Percentiles rank a stretch among this genome's conserved stretches.
These are phyloP conservation scores for Cryphonectria parasitica DNA, from an alignment of 2,329 filamentous ascomycete species.

Conservation along the genomic window DNA sequence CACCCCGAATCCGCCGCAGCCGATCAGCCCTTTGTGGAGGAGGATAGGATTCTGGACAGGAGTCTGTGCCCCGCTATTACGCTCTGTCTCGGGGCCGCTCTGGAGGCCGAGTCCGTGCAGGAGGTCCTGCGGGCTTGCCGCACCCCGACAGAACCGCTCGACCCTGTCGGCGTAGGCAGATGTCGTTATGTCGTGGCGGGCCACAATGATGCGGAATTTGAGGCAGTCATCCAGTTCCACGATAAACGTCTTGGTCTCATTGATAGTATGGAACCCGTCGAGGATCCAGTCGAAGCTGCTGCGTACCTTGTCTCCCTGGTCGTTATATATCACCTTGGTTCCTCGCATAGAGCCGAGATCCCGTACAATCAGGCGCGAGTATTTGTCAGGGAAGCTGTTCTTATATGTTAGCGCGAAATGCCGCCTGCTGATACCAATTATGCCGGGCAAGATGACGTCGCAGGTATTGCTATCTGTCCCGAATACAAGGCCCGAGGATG, in stretches of 20 bases:
- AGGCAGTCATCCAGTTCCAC: background rate
- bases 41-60: too few species aligned
- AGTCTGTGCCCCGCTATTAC: background rate
- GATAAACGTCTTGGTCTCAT: background rate
- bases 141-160: background rate
- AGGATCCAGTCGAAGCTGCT: background rate
- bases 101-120: background rate
- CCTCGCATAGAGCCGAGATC: background rate
- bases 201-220: background rate
- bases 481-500: slow-evolving; percentile 8
- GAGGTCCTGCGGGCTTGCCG: background rate
- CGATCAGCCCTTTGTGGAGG: too few species aligned
- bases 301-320: background rate
- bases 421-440: background rate
- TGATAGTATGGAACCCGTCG: background rate
- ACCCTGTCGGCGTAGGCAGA: background rate
- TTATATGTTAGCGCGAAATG: slow-evolving; percentile 1
- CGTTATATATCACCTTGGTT: background rate
- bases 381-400: background rate
- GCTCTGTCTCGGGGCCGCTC: background rate
- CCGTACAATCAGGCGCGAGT: background rate
- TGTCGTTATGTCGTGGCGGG: background rate
- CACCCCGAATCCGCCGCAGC: too few species aligned
- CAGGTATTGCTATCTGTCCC: background rate
- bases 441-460: background rate